phyloP scores from a whole-genome alignment of 495 filamentous ascomycete species.

The Opeltia flavorubescens region DNA sequence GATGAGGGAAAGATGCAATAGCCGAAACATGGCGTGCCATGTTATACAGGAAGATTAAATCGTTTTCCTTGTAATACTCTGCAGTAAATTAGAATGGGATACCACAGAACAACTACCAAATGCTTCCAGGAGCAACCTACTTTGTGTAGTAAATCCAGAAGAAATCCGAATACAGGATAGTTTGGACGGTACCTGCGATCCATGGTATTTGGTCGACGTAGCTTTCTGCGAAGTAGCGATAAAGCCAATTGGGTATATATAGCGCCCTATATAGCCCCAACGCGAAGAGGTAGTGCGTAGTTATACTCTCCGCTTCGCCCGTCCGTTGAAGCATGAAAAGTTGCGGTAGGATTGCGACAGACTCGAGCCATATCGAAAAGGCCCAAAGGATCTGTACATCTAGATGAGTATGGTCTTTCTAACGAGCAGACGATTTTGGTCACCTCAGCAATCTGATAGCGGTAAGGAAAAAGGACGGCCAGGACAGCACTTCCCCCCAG shows the following conservation, averaged over 20 bases:
- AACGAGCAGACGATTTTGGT: slow-evolving; percentile 1
- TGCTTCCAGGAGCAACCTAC: slow-evolving; percentile 29
- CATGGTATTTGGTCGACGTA: slow-evolving; percentile 73
- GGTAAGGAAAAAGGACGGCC: slow-evolving; percentile 70
- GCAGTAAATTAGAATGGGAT: slow-evolving; percentile 12
- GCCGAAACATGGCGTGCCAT: too few species aligned
- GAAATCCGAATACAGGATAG: slow-evolving; percentile 92
- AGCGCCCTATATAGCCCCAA: slow-evolving; percentile 79
- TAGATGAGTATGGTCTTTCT: not conserved
- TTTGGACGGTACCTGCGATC: slow-evolving; percentile 80
- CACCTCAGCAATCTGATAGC: slow-evolving; percentile 55
- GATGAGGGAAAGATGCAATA: not conserved
- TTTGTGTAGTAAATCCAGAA: slow-evolving; percentile 99
- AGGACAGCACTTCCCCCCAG: slow-evolving; percentile 64
- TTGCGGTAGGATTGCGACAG: slow-evolving; percentile 90
- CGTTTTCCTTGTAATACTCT: slow-evolving; percentile 77
- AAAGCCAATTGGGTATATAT: slow-evolving; percentile 98
- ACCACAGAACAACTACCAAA: too few species aligned
- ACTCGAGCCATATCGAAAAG: slow-evolving; percentile 94
- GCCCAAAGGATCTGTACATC: slow-evolving; percentile 70
- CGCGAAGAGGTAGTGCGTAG: slow-evolving; percentile 96
- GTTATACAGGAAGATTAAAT: slow-evolving; percentile 70
- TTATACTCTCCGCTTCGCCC: slow-evolving; percentile 95
- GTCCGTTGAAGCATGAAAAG: slow-evolving; percentile 96
- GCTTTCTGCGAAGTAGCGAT: slow-evolving; percentile 62